phyloP scores from a whole-genome alignment of 2,329 filamentous ascomycete species.

The Alternaria incomplexa region DNA sequence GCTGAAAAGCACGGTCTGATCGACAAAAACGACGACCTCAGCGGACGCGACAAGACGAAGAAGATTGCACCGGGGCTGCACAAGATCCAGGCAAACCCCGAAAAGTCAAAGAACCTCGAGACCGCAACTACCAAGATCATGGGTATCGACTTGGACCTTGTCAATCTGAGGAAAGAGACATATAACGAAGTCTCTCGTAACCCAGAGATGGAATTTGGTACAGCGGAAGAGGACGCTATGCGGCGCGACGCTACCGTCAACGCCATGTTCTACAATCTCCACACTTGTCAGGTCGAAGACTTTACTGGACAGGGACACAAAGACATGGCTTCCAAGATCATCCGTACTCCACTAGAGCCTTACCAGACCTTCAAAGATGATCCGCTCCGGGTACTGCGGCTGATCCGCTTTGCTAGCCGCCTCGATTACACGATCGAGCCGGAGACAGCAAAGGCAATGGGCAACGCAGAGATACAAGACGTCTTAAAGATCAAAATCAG shows the following conservation, averaged over 20 bases:
- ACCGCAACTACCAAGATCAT: constrained; percentile 87
- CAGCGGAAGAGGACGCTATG: constrained; percentile 85
- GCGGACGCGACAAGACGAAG: constrained; percentile 53
- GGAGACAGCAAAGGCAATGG: constrained; percentile 75
- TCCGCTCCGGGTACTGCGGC: constrained; percentile 81
- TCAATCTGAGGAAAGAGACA: constrained; percentile 91
- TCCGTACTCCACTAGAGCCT: constrained; percentile 85
- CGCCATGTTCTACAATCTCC: constrained; percentile 93
- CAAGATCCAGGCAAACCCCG: constrained; percentile 89
- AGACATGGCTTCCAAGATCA: constrained; percentile 75
- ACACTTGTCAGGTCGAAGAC: constrained; percentile 80
- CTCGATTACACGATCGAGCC: constrained; percentile 79
- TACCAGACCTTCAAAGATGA: constrained; percentile 95
- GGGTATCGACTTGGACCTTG: constrained; percentile 88
- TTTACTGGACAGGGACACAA: constrained; percentile 75
- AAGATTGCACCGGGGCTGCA: constrained; percentile 75
- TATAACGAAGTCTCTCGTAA: constrained; percentile 90
- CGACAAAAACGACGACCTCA: constrained; percentile 46
- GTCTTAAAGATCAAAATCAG: constrained; percentile 89
- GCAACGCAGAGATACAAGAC: constrained; percentile 74
- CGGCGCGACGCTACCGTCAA: constrained; percentile 94
- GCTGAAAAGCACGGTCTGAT: constrained; percentile 65
- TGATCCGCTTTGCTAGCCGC: constrained; percentile 89
- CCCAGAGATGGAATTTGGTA: constrained; percentile 92
- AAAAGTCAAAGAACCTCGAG: constrained; percentile 95